Evolutionary conservation across 257 asterid genomes (phyloP).

Genomic region (Plantago major): DNA sequence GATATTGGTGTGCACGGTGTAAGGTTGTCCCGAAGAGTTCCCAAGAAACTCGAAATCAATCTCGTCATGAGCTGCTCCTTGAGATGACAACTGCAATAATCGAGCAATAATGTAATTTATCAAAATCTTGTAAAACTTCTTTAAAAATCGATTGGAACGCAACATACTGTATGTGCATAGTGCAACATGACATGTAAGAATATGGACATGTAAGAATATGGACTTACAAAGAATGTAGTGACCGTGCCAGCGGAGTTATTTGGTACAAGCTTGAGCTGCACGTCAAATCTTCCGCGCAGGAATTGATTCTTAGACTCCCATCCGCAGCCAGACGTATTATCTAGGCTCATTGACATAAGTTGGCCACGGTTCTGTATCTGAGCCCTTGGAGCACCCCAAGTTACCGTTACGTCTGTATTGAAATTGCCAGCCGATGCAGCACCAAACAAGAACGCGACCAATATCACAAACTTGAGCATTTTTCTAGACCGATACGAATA

Average conservation of each 20-base stretch:
- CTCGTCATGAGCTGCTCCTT: constrained; percentile 36
- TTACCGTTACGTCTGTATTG: constrained; percentile 33
- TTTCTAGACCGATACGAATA: not conserved
- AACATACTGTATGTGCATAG: no score
- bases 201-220: not conserved
- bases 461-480: constrained; percentile 18
- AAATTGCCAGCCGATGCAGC: constrained; percentile 51
- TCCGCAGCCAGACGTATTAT: constrained; percentile 55
- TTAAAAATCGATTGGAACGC: not conserved
- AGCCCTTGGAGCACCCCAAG: constrained; percentile 52
- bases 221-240: constrained; percentile 54
- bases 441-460: constrained; percentile 32
- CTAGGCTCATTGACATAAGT: constrained; percentile 41
- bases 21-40: no score
- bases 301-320: constrained; percentile 42
- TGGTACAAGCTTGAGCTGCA: constrained; percentile 58
- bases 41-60: no score
- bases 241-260: constrained; percentile 70
- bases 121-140: no score
- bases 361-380: constrained; percentile 39
- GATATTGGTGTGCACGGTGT: no score
- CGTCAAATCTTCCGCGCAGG: constrained; percentile 43
- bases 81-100: constrained; percentile 47
- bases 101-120: no score
- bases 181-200: not conserved